Evolutionary conservation across 805 yeast genomes (phyloP).

Genomic region (Ogataea methylovora): DNA sequence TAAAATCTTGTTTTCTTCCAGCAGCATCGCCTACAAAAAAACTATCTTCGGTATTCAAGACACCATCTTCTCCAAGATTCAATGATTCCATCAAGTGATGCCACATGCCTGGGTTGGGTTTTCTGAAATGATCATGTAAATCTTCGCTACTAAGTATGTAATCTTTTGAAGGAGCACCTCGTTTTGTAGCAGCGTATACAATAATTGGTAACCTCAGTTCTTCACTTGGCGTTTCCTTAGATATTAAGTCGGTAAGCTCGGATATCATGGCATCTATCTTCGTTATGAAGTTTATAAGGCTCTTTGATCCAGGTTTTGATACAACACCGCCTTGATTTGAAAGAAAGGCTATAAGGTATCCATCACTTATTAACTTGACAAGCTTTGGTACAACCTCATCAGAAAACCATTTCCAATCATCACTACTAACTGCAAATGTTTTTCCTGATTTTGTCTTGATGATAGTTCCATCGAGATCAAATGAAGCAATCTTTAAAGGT

Average conservation of each 20-base stretch:
- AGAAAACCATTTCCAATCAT: slow-evolving; percentile 68
- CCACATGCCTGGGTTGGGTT: slow-evolving; percentile 82
- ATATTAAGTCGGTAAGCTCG: too few species aligned
- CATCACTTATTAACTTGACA: slow-evolving; percentile 9
- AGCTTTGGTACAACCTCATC: slow-evolving; percentile 19
- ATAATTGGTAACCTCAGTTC: slow-evolving; percentile 24
- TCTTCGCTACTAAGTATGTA: slow-evolving; percentile 19
- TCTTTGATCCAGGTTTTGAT: slow-evolving; percentile 27
- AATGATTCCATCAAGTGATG: slow-evolving; percentile 37
- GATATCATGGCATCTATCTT: slow-evolving; percentile 36
- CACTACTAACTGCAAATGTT: slow-evolving; percentile 47
- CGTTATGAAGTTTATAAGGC: slow-evolving; percentile 29
- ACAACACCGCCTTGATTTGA: slow-evolving; percentile 79
- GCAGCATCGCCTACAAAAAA: slow-evolving; percentile 96
- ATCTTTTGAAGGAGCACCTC: slow-evolving; percentile 17
- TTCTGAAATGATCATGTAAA: slow-evolving; percentile 41
- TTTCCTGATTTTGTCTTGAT: slow-evolving; percentile 57
- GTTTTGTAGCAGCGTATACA: slow-evolving; percentile 60
- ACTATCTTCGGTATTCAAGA: slow-evolving; percentile 36
- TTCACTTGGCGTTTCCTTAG: slow-evolving; percentile 17
- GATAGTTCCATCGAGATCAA: slow-evolving; percentile 82
- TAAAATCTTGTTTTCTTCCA: slow-evolving; percentile 70
- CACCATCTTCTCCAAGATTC: slow-evolving; percentile 11
- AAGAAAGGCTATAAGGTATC: slow-evolving; percentile 52
- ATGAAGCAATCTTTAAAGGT: slow-evolving; percentile 48